These are phyloP conservation scores for Nemania sp. DNA, from an alignment of 2,329 filamentous ascomycete genomes.

Conservation along the genomic window DNA sequence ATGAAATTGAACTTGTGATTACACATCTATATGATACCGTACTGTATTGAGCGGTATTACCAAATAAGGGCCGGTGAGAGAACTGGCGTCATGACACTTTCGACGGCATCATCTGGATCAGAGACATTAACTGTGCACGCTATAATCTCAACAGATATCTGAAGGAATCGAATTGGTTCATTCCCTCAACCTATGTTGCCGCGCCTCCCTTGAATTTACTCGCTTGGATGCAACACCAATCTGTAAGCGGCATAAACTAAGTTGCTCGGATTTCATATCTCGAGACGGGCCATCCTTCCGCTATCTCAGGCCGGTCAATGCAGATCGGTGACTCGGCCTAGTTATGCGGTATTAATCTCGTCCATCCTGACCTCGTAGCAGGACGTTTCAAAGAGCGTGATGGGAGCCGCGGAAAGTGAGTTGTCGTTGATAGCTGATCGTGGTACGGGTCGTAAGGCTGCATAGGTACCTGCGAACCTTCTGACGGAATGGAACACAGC, in stretches of 20 bases:
- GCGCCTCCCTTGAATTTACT: not conserved
- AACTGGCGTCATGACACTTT: not conserved
- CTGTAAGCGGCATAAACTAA: too few relatives aligned
- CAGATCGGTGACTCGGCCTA: not conserved
- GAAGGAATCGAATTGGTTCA: not conserved
- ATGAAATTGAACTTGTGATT: too few relatives aligned
- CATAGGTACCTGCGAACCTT: constrained; percentile 21
- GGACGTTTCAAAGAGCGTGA: not conserved
- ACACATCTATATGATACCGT: too few relatives aligned
- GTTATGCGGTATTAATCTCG: not conserved
- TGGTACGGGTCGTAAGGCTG: constrained; percentile 20
- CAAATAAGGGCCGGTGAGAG: too few relatives aligned
- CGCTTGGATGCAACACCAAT: not conserved
- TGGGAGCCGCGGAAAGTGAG: not conserved
- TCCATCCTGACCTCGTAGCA: not conserved
- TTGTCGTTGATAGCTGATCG: constrained; percentile 3
- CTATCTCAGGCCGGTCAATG: not conserved
- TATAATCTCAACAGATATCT: too few relatives aligned
- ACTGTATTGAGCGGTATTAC: too few relatives aligned
- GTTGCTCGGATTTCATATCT: not conserved
- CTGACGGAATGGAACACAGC: constrained; percentile 7
- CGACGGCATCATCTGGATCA: not conserved
- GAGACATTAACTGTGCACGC: not conserved
- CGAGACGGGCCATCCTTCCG: not conserved
- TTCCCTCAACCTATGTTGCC: not conserved